Evolutionary conservation across 108 stramenopile genomes (phyloP).

Genomic region (Conticribra weissflogii): DNA sequence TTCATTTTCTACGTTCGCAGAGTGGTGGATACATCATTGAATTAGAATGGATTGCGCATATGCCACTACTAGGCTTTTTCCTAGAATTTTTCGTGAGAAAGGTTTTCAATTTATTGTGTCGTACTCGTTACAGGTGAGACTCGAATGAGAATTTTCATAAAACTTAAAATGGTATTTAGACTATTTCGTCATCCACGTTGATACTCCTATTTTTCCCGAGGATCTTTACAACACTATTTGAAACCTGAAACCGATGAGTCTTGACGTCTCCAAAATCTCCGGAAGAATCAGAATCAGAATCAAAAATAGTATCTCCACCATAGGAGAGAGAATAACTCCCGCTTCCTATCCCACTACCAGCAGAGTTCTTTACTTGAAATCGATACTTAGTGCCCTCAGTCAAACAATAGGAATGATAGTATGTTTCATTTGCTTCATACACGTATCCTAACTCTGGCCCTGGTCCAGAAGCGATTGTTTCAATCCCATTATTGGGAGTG

Average conservation of each 20-base stretch:
- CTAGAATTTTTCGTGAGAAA: too few species aligned
- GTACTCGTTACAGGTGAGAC: too few species aligned
- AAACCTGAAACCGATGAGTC: background rate
- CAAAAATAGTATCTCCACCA: background rate
- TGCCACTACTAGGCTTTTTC: too few species aligned
- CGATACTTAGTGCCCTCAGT: slow-evolving; percentile 13
- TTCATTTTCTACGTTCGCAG: too few species aligned
- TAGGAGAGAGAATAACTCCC: background rate
- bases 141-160: too few species aligned
- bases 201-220: background rate
- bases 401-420: slow-evolving; percentile 4
- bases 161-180: too few species aligned
- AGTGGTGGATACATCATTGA: too few species aligned
- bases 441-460: background rate
- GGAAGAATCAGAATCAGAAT: background rate
- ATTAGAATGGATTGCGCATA: too few species aligned
- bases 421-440: slow-evolving; percentile 1
- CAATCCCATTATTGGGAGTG: background rate
- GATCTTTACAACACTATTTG: background rate
- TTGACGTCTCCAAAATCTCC: background rate
- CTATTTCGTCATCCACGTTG: too few species aligned
- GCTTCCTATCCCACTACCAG: background rate
- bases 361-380: slow-evolving; percentile 9
- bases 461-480: background rate
- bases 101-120: too few species aligned